Conservation (phyloP, 495 filamentous ascomycete species). For the Hypoxylon lenormandii region DNA sequence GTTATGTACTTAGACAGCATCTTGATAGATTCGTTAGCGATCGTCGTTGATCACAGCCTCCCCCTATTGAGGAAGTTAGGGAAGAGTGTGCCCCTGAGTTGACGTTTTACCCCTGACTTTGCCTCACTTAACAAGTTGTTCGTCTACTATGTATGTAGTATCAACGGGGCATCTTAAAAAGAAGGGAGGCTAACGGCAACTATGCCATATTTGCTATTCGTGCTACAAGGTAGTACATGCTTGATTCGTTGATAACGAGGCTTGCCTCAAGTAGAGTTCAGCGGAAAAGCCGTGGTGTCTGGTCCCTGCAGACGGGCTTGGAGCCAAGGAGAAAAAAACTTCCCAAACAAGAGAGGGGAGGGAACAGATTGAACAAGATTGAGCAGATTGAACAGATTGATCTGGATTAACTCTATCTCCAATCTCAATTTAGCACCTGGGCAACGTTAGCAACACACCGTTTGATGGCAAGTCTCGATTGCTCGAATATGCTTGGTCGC, state of each 20-base stretch:
- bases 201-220: constrained; percentile 24
- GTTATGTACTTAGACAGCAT: constrained; percentile 35
- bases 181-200: constrained; percentile 43
- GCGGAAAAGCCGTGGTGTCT: constrained; percentile 20
- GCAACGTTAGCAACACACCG: constrained; percentile 35
- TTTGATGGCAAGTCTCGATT: constrained; percentile 35
- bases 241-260: constrained; percentile 8
- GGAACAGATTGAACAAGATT: constrained; percentile 11
- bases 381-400: constrained; percentile 27
- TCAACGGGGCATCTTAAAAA: constrained; percentile 17
- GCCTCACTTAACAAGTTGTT: no score
- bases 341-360: constrained; percentile 6
- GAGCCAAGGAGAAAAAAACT: neutral
- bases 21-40: constrained; percentile 20
- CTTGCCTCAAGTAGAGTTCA: constrained; percentile 22
- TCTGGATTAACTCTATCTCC: constrained; percentile 46
- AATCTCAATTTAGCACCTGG: constrained; percentile 40
- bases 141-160: neutral
- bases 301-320: constrained; percentile 40
- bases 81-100: constrained; percentile 19
- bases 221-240: constrained; percentile 27
- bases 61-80: constrained; percentile 30
- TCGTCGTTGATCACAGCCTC: constrained; percentile 37
- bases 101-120: constrained; percentile 42
- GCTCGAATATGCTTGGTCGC: constrained; percentile 14